Evolutionary conservation across 2,329 filamentous ascomycete species (phyloP).

Genomic region (Fusarium robinianum): DNA sequence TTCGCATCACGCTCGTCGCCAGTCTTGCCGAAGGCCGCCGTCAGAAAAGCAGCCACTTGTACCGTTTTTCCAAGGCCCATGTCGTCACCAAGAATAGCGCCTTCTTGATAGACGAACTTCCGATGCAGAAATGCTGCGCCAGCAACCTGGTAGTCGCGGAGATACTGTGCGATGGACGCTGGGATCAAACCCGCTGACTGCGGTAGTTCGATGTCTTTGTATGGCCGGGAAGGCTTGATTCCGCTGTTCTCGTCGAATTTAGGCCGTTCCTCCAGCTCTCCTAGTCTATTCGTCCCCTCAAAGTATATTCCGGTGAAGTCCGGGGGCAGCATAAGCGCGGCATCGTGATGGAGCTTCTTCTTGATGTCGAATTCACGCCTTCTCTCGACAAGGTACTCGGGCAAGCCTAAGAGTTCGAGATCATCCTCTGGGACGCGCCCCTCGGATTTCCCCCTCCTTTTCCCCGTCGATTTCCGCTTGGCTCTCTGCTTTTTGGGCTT

Average conservation of each 20-base stretch:
- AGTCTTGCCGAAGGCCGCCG: constrained; percentile 91
- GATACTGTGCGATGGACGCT: constrained; percentile 85
- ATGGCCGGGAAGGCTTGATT: constrained; percentile 68
- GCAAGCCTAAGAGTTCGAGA: constrained; percentile 49
- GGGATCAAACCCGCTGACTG: constrained; percentile 83
- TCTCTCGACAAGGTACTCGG: constrained; percentile 73
- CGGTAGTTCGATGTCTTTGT: constrained; percentile 74
- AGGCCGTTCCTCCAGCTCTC: constrained; percentile 67
- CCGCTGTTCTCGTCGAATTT: constrained; percentile 60
- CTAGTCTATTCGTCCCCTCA: constrained; percentile 47
- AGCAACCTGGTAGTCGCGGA: constrained; percentile 88
- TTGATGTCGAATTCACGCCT: constrained; percentile 69
- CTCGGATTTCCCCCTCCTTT: constrained; percentile 34
- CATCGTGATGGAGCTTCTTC: constrained; percentile 63
- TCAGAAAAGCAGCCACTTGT: constrained; percentile 90
- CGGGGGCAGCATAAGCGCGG: constrained; percentile 76
- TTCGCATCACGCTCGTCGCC: constrained; percentile 85
- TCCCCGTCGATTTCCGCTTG: constrained; percentile 38
- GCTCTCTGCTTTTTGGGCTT: constrained; percentile 48
- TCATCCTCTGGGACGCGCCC: constrained; percentile 48
- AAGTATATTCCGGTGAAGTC: constrained; percentile 76
- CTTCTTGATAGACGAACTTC: constrained; percentile 87
- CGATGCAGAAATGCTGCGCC: constrained; percentile 86
- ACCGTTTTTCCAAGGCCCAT: constrained; percentile 98
- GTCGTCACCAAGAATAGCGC: constrained; percentile 90